Evolutionary conservation across 306 rosid genomes (phyloP), one percentile per base, ranked within the genome.

Genomic region (Canavalia gladiata): DNA sequence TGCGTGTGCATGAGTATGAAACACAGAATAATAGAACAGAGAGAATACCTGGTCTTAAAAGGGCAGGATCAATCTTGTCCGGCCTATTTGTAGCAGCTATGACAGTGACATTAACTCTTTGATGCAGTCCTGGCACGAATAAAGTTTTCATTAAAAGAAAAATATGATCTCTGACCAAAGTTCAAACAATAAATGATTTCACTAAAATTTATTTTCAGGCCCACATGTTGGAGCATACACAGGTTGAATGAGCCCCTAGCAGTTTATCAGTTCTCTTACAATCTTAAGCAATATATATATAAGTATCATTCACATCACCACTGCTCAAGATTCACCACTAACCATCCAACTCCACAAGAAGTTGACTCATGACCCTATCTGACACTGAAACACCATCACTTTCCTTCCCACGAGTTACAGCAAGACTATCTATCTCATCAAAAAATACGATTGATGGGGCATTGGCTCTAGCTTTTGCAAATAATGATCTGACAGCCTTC

Each of bases 11-110:
- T 31, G 34, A 68, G 59, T n/a, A 79, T 25, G 73, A 46, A 50
- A 64, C 49, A 29, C 34, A 18, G 64, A 50, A 78, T 29, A 68
- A 70, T 39, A 64, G 25, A 46, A 70, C 18, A 74, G 41, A 55
- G 51, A 55, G 64, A 64, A 58, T 74, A 92, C 99, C 97, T 89
- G 95, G 99, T 82, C 97, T 88, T 75, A 95, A 86, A 68, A 95
- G 95, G 42, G 99, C 99, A 76, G 92, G 85, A 78, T 91, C 94
- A 71, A 93, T 93, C 87, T 89, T 95, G 89, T 95, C 99, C 2
- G 97, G 99, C 74, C 95, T 85, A 87, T 95, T 95, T 62, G 99
- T 95, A 58, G 99, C 97, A 80, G 97, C 99, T 73, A 95, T 88
- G 72, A 95, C 97, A 71, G 93, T 87, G 69, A 95, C 99, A 77